Base-by-base conservation (phyloP, 139 green algal genomes). In the Eudorina sp. region DNA sequence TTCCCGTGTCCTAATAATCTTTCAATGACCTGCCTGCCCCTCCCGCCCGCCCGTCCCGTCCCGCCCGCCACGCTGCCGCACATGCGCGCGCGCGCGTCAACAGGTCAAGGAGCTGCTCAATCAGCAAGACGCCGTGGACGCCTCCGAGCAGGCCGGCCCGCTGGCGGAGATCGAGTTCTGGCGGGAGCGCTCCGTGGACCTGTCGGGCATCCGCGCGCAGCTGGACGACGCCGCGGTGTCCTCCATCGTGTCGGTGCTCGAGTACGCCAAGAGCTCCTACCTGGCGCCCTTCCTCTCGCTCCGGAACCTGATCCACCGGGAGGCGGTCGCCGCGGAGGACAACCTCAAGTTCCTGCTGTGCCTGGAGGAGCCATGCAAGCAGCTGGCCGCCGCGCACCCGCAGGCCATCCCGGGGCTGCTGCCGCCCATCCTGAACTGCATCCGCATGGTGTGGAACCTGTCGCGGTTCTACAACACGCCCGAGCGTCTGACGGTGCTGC, bases 161-260 rank as follows among this genome's bases (percentile, higher is more conserved):
- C 90, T 97, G 36, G 92, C 87, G 9, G 97, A 99, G 91, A 97
- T 98, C 55, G 91, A 96, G 72, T 98, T 98, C 83, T 99, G 97
- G 97, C 91, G 94, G 16, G 87, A 76, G 41, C 94, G 97, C 79
- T 95, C 85, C 31, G 88, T 94, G 29, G 95, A 99, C 90, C 89
- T 99, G 29, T 90, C 83, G 8, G 94, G 94, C 70, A 95, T 99
- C 66, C 91, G 90, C 4, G 66, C 82, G 45, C 78, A 90, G 85
- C 86, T 91, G 18, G 72, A 84, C 38, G 72, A 89, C 74, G 40
- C 31, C 34, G 77, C 64, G 19, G 90, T 96, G 23, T 43, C 58
- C 25, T 48, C 89, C 31, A 96, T 97, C 41, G 91, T 96, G 29
- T 81, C 73, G 0, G 90, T 97, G 46, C 93, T 98, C 40, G 91